These are phyloP conservation scores for Starmerella cellae DNA, from an alignment of 805 yeast genomes.

Conservation along the genomic window DNA sequence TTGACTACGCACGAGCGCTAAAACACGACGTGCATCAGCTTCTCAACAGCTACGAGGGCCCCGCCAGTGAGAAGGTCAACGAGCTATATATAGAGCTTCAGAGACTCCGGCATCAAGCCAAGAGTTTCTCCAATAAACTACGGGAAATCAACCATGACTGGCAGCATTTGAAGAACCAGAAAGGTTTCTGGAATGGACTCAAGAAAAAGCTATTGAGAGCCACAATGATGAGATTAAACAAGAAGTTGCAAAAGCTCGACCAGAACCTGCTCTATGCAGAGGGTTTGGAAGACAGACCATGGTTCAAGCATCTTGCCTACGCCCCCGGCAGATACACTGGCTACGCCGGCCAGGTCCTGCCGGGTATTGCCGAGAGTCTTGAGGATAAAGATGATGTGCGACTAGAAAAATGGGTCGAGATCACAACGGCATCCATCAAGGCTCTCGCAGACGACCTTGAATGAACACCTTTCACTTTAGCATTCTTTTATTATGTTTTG, in stretches of 20 bases:
- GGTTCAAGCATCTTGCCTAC: conserved; percentile 49
- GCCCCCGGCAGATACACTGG: conserved; percentile 51
- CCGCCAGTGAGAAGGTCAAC: conserved; percentile 13
- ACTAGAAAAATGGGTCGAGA: conserved; percentile 31
- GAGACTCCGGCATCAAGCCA: conserved; percentile 26
- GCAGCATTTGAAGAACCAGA: conserved; percentile 19
- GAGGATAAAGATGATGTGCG: conserved; percentile 34
- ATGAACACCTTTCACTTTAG: background rate
- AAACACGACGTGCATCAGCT: conserved; percentile 29
- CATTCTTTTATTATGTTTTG: background rate
- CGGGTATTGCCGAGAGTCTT: conserved; percentile 42
- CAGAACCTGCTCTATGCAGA: conserved; percentile 34
- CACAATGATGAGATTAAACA: conserved; percentile 26
- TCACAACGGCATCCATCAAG: conserved; percentile 21
- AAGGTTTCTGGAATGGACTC: conserved; percentile 26
- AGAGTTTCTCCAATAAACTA: conserved; percentile 50
- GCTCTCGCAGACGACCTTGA: too few relatives aligned
- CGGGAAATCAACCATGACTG: conserved; percentile 32
- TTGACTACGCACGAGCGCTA: conserved; percentile 33
- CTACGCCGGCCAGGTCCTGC: conserved; percentile 44
- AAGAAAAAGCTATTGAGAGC: conserved; percentile 29
- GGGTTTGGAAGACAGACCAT: conserved; percentile 39
- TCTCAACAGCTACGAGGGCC: conserved; percentile 22
- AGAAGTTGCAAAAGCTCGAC: conserved; percentile 34
- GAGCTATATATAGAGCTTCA: conserved; percentile 16